phyloP scores from a whole-genome alignment of 768 basidiomycete genomes.

The Ramaria sp. region DNA sequence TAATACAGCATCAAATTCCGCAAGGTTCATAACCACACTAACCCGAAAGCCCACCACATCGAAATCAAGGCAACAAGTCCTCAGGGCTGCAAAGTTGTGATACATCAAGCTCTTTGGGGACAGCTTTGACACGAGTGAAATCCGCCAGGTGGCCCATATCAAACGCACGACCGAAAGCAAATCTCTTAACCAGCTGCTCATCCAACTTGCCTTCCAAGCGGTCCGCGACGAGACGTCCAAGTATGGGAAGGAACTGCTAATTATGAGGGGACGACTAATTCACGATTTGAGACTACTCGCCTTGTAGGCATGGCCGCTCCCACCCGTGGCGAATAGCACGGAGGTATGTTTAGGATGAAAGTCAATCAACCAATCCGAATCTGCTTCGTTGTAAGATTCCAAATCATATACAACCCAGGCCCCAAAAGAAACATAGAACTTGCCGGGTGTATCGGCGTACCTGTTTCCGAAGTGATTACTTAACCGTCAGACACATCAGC shows the following conservation, averaged over 20 bases:
- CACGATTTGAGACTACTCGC: constrained; percentile 22
- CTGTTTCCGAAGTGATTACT: constrained; percentile 24
- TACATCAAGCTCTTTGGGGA: neutral
- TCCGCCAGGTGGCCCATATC: neutral
- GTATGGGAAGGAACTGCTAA: constrained; percentile 71
- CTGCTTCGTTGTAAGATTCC: constrained; percentile 16
- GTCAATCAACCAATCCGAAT: constrained; percentile 86
- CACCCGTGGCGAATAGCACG: constrained; percentile 76
- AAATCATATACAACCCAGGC: neutral
- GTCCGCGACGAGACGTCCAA: constrained; percentile 69
- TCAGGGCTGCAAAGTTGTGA: neutral
- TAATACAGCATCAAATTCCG: too few species aligned
- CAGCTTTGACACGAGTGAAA: neutral
- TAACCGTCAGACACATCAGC: too few species aligned
- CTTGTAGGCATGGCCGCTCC: constrained; percentile 85
- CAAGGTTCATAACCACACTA: too few species aligned
- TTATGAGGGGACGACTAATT: neutral
- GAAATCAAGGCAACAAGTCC: neutral
- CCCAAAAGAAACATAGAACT: neutral
- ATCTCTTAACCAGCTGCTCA: constrained; percentile 40
- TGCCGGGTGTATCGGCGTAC: constrained; percentile 71
- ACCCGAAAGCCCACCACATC: too few species aligned
- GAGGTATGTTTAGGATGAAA: constrained; percentile 45
- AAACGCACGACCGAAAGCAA: constrained; percentile 43
- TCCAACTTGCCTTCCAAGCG: constrained; percentile 56